Conservation (phyloP, 805 yeast genomes). For the Dipodascopsis tothii region DNA sequence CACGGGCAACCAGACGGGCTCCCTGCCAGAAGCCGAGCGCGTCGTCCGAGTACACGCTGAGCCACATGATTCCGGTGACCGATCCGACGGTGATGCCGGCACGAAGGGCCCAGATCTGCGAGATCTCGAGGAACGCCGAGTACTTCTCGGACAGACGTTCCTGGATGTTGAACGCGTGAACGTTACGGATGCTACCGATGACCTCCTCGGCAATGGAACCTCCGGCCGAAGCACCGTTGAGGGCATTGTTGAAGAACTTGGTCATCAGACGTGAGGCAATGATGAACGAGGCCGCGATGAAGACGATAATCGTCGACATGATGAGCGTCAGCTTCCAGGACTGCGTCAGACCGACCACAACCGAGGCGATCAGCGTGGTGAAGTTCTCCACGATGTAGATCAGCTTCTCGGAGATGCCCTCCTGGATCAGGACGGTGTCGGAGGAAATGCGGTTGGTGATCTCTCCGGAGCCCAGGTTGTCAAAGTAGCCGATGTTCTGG, state of each 20-base stretch:
- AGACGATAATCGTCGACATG: constrained; percentile 21
- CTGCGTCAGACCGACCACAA: constrained; percentile 23
- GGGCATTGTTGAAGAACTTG: constrained; percentile 13
- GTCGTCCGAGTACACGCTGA: constrained; percentile 18
- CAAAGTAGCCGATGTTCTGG: constrained; percentile 28
- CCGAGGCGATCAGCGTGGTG: constrained; percentile 25
- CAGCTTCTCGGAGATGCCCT: constrained; percentile 28
- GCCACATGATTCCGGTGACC: constrained; percentile 18
- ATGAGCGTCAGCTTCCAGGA: constrained; percentile 24
- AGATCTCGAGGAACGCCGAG: constrained; percentile 18
- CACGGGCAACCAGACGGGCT: constrained; percentile 23
- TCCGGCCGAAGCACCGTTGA: constrained; percentile 27
- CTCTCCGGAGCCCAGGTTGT: constrained; percentile 28
- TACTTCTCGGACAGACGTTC: constrained; percentile 24
- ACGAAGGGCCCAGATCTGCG: constrained; percentile 19
- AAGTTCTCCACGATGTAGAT: constrained; percentile 24
- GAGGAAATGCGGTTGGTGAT: constrained; percentile 28
- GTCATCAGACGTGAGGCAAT: constrained; percentile 20
- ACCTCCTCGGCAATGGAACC: constrained; percentile 30
- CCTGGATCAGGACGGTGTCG: constrained; percentile 28
- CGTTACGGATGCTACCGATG: constrained; percentile 27
- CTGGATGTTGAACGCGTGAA: constrained; percentile 29
- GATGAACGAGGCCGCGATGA: constrained; percentile 16
- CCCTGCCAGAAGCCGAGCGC: constrained; percentile 29
- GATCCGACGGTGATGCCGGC: constrained; percentile 25